Evolutionary conservation across 1,284 basidiomycete genomes (phyloP), one percentile per base, ranked within the genome.

Genomic region (Trametes pubescens): DNA sequence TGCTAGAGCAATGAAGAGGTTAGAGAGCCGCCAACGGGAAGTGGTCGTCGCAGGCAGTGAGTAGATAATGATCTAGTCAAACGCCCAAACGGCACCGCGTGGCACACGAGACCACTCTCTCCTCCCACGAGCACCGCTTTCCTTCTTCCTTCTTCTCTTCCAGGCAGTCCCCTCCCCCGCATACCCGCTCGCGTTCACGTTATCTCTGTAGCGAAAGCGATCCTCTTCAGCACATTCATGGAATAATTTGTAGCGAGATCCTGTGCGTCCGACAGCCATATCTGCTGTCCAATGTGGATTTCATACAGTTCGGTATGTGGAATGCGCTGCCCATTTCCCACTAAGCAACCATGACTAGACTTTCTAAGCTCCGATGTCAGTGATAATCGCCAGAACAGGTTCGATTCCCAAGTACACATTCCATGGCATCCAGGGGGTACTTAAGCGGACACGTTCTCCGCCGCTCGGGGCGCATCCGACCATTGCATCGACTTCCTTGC

Each of bases 351-450:
- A 32, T 8, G 29, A 32, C 29, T 32, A 29, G 21, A 2, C 48
- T 49, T n/a, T 49, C 26, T 16, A 7, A 13, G 26, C 2, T 13
- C 14, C 3, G 26, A 49, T 1, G 22, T 32, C 13, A 11, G 8
- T 29, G 26, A 49, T 49, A 49, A 49, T 22, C 48, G 48, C 48
- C 14, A 18, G 29, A 38, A 13, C 9, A 13, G 24, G 18, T 51
- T 51, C 49, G 29, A 34, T 51, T 51, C 35, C 49, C 49, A 35
- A 34, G 49, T 51, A 51, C 49, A 34, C 26, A 21, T 51, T 18
- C 49, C 24, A n/a, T 32, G 6, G 24, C 49, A 13, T 32, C 49
- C 49, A 51, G n/a, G 44, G 21, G 44, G 21, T 51, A 51, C 49
- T 11, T 34, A 51, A 51, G 32, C 16, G 29, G 18, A 11, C 49